Evolutionary conservation across 345 rosid genomes (phyloP), one percentile per base, ranked within the genome.

Genomic region (Camelina sativa): DNA sequence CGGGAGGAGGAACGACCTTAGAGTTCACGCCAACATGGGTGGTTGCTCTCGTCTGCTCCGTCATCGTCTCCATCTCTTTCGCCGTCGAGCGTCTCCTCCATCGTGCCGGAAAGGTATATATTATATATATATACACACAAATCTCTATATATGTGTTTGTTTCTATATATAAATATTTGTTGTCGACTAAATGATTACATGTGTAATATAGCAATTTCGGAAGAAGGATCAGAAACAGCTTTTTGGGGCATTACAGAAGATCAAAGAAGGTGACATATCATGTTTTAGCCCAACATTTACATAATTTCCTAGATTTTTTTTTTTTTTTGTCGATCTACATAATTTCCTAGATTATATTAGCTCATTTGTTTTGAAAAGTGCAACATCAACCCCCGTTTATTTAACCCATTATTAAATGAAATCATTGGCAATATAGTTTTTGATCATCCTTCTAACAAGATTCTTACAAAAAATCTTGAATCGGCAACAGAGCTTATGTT

Each of bases 1-100:
- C 85, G 0, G 96, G 57, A 73, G 92, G 77, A 71, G 93, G 88
- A 23, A 78, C 83, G 17, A 78, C 81, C 8, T 81, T 93, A 51
- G 96, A 91, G 83, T 81, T 79, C 34, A 89, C 96, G 2, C 93
- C 97, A 11, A 92, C 96, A 7, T 89, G 97, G 97, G 87, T 92
- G 13, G 88, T 93, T 11, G 92, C 98, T 17, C 80, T 79, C 4
- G 97, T 93, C 67, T 91, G 97, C 89, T 46, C 76, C 25, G 86
- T 89, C 65, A 91, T 93, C 12, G 96, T 93, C 53, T 28, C 82
- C 47, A 69, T 93, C 15, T 93, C 98, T 62, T 87, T 93, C 15
- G 72, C 75, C 50, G 85, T 82, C 40, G 98, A 91, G 54, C 87
- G 97, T 61, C 0, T 82, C 22, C 82, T 93, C 38, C 97, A 93